Conservation (phyloP, 1,284 basidiomycete genomes). For the Porogramme epimiltina region DNA sequence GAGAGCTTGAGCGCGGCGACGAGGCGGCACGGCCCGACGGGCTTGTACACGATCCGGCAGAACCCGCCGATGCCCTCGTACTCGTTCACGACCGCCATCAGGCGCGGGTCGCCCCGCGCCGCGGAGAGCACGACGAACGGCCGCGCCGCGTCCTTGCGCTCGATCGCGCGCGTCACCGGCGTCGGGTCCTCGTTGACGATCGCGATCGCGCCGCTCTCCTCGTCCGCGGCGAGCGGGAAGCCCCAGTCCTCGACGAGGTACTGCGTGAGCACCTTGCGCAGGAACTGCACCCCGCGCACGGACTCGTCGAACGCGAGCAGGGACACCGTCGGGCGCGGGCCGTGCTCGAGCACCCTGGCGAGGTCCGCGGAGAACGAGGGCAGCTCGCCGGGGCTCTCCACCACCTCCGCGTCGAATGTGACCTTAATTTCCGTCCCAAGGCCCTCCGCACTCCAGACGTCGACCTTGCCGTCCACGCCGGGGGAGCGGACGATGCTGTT, state of each 20-base stretch:
- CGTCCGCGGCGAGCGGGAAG: constrained; percentile 54
- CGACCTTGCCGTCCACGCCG: constrained; percentile 85
- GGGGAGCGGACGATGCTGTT: constrained; percentile 90
- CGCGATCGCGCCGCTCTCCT: constrained; percentile 70
- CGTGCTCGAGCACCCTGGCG: constrained; percentile 48
- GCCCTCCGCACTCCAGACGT: constrained; percentile 87
- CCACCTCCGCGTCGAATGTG: constrained; percentile 76
- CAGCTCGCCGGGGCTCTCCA: constrained; percentile 45
- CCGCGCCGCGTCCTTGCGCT: constrained; percentile 55
- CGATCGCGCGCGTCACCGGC: constrained; percentile 59
- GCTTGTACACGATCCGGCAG: constrained; percentile 87
- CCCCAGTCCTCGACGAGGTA: constrained; percentile 83
- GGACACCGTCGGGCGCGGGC: constrained; percentile 57
- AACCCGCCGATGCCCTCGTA: constrained; percentile 86
- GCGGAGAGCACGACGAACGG: constrained; percentile 79
- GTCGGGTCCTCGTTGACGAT: constrained; percentile 82
- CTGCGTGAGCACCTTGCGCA: constrained; percentile 60
- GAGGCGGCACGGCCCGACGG: constrained; percentile 82
- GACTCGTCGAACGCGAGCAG: constrained; percentile 74
- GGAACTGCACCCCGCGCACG: constrained; percentile 71
- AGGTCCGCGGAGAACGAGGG: constrained; percentile 40
- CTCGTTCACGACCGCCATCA: constrained; percentile 65
- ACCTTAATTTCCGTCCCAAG: constrained; percentile 94
- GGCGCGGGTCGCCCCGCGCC: constrained; percentile 63
- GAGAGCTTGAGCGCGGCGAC: constrained; percentile 72